Base-by-base conservation (phyloP, 148 eudicot genomes). In the Rhododendron griersonianum region DNA sequence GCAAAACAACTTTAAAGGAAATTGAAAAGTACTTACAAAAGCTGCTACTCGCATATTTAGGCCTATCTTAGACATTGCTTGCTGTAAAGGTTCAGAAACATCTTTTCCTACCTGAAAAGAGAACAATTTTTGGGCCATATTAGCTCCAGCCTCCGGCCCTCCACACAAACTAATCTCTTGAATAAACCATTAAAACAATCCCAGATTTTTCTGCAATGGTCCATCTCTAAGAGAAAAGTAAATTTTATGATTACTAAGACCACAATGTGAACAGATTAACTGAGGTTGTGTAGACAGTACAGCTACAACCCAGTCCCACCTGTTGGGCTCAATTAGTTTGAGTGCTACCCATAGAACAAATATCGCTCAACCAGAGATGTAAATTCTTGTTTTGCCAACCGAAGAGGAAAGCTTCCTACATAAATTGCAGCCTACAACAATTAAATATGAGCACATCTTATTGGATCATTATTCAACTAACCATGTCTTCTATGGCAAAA, bases 401-500 rank as follows among this genome's bases (percentile, higher is more conserved):
- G 39, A 37, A 37, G 71, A 76, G 67, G 65, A 84, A 48, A 11
- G 63, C 6, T n/a, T 84, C 51, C 51, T 75, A 84, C n/a, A 19
- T 53, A 19, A 28, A 21, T 73, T 50, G 47, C 50, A 11, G 67
- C 9, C 41, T 74, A 33, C 35, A 25, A 74, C n/a, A 37, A 28
- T 11, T 45, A 21, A 30, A 84, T 6, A 48, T 73, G 47, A 81
- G 57, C 51, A 65, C n/a, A 63, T 48, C 25, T 19, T 63, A 15
- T 82, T 59, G 23, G 30, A 78, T 63, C 28, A 48, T 23, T 57
- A 80, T 37, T 82, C 63, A 83, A 94, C 97, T 90, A 84, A 96
- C 99, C 99, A 90, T 93, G 92, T 96, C 98, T 33, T 81, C 53
- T 80, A 96, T 91, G 45, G 93, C 82, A 90, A 96, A 96, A 65